These are phyloP conservation scores for Achaetomium macrosporum DNA, from an alignment of 2,329 filamentous ascomycete genomes.

Conservation along the genomic window DNA sequence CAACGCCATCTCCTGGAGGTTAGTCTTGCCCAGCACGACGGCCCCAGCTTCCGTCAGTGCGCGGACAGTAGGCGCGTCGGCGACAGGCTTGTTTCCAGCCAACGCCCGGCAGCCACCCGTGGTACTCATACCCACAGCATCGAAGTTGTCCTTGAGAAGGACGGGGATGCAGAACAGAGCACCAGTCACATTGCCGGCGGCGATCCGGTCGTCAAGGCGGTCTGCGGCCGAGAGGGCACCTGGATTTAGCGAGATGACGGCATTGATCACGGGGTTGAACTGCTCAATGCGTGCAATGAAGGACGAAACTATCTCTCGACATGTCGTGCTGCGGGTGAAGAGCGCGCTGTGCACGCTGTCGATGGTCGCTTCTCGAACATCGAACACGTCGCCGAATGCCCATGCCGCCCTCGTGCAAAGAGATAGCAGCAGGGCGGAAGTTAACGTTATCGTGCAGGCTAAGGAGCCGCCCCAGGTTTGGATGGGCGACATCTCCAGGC, in stretches of 20 bases:
- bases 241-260: constrained; percentile 49
- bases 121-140: constrained; percentile 49
- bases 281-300: constrained; percentile 53
- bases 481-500: too few species aligned
- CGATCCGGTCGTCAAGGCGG: constrained; percentile 41
- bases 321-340: constrained; percentile 46
- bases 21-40: constrained; percentile 54
- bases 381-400: constrained; percentile 33
- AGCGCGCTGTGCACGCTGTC: constrained; percentile 50
- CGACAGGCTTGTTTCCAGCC: constrained; percentile 36
- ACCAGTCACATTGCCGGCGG: constrained; percentile 43
- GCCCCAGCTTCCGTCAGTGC: constrained; percentile 47
- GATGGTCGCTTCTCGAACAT: constrained; percentile 54
- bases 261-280: constrained; percentile 52
- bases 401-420: too few species aligned
- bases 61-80: constrained; percentile 45
- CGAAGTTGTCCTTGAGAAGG: constrained; percentile 60
- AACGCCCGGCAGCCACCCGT: constrained; percentile 50
- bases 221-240: constrained; percentile 40
- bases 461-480: too few species aligned
- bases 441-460: too few species aligned
- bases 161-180: constrained; percentile 56
- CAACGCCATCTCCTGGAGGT: constrained; percentile 58
- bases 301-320: constrained; percentile 46
- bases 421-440: too few species aligned